Evolutionary conservation across 768 basidiomycete species (phyloP), one percentile per base, ranked within the genome.

Genomic region (Leucosporidium yakuticum): DNA sequence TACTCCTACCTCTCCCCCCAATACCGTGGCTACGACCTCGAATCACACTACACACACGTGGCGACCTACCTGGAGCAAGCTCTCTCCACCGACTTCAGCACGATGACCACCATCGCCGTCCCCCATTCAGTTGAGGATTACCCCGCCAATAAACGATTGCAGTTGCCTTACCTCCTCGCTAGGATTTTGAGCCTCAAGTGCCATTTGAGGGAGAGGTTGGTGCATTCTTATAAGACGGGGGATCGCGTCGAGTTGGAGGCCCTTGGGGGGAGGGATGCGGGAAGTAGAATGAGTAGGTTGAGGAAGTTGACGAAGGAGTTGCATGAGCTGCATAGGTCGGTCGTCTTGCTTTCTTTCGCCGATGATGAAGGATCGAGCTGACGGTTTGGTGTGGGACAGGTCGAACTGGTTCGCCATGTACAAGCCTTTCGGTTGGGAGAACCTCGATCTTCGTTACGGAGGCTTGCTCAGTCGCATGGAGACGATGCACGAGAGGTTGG

Each of bases 361-460:
- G 27, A 5, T 1, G 4, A 0, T 31, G 15, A 8, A 23, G 2
- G n/a, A n/a, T n/a, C n/a, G n/a, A n/a, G 27, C 29, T 25, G 31
- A 44, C 1, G 50, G 3, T 0, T 3, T 17, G 36, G 4, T 19
- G 4, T 23, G 48, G 44, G 9, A 21, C 34, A 72, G 73, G 23
- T 58, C 60, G 36, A 73, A 73, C 64, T 75, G 74, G 72, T 62
- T 75, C 36, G 31, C 20, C 11, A 56, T 67, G 63, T 70, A 71
- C 67, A 75, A 75, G 64, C 73, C 67, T 4, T 67, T 66, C 53
- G 67, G 64, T 0, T 69, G 56, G 36, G 67, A 69, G 29, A 65
- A 68, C 7, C 72, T 75, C 54, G 74, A 75, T 44, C 39, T 75
- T 17, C 71, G 74, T 0, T 73, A 75, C 32, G 74, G 74, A n/a